These are phyloP conservation scores for Tulasnella sp. DNA, from an alignment of 768 basidiomycete genomes.

Conservation along the genomic window DNA sequence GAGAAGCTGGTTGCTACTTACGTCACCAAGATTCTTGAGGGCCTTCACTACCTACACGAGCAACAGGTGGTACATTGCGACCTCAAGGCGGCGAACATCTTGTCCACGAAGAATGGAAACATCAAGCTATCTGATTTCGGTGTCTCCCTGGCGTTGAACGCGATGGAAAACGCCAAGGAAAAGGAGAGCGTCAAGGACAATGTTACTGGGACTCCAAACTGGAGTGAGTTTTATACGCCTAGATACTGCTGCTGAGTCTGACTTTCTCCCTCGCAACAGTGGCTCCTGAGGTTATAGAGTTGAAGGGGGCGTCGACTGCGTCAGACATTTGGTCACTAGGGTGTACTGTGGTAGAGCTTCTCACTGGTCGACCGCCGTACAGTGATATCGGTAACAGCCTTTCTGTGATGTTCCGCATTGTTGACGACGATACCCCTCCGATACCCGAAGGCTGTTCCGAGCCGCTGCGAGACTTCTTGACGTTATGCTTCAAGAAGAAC, in stretches of 20 bases:
- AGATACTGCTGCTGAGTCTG: not conserved
- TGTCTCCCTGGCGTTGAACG: constrained; percentile 88
- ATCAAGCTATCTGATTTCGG: constrained; percentile 97
- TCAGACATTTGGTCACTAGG: constrained; percentile 94
- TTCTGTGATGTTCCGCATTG: constrained; percentile 97
- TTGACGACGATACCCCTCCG: constrained; percentile 84
- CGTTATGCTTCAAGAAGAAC: constrained; percentile 84
- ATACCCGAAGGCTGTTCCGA: constrained; percentile 69
- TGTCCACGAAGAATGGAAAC: constrained; percentile 97
- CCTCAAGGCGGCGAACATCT: constrained; percentile 95
- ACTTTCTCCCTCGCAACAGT: constrained; percentile 29
- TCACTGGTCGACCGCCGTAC: constrained; percentile 89
- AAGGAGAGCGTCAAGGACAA: constrained; percentile 43
- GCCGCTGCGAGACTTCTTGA: constrained; percentile 68
- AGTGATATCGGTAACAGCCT: constrained; percentile 80
- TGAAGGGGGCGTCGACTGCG: constrained; percentile 86
- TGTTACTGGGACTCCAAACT: constrained; percentile 91
- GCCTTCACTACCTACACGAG: constrained; percentile 82
- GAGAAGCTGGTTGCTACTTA: constrained; percentile 86
- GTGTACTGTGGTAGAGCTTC: constrained; percentile 86
- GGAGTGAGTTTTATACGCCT: constrained; percentile 43
- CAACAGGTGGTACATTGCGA: constrained; percentile 81
- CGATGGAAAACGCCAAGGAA: constrained; percentile 52
- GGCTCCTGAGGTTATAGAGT: constrained; percentile 95
- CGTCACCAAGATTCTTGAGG: constrained; percentile 93